Evolutionary conservation across 176 grass and related monocot species (phyloP).

Genomic region (Ananas comosus): DNA sequence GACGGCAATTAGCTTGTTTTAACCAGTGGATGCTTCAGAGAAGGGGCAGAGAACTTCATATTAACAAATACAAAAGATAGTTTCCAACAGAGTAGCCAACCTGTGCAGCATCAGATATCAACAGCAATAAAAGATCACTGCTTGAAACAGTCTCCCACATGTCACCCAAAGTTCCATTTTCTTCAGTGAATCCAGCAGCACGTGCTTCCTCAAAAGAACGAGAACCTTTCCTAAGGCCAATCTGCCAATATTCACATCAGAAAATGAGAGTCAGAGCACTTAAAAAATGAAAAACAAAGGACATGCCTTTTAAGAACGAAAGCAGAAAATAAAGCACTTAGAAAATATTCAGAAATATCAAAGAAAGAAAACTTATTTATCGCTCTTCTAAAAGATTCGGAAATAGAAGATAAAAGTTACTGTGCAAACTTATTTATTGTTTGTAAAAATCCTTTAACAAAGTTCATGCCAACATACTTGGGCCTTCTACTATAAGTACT

Average conservation of each 20-base stretch:
- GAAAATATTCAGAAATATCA: no score
- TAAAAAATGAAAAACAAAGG: no score
- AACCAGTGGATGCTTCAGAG: background rate
- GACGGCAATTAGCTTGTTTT: background rate
- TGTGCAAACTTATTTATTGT: no score
- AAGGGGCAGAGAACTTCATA: background rate
- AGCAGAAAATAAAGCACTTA: no score
- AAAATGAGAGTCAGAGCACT: background rate
- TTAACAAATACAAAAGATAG: background rate
- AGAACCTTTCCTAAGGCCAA: conserved; percentile 83
- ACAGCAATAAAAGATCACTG: conserved; percentile 10
- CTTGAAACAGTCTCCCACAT: conserved; percentile 9
- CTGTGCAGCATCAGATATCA: conserved; percentile 29
- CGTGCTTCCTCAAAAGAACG: conserved; percentile 75
- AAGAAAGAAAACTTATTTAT: no score
- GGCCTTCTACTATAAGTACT: no score
- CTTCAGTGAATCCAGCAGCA: conserved; percentile 73
- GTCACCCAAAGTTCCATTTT: conserved; percentile 60
- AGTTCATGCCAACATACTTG: no score
- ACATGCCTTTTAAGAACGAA: no score
- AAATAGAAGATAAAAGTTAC: no score
- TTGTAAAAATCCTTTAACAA: no score
- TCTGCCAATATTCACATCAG: conserved; percentile 29
- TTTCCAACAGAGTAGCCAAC: background rate
- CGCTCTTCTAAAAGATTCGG: no score